Base-by-base conservation (phyloP, 2,329 filamentous ascomycete genomes). In the Penicillium sp. region DNA sequence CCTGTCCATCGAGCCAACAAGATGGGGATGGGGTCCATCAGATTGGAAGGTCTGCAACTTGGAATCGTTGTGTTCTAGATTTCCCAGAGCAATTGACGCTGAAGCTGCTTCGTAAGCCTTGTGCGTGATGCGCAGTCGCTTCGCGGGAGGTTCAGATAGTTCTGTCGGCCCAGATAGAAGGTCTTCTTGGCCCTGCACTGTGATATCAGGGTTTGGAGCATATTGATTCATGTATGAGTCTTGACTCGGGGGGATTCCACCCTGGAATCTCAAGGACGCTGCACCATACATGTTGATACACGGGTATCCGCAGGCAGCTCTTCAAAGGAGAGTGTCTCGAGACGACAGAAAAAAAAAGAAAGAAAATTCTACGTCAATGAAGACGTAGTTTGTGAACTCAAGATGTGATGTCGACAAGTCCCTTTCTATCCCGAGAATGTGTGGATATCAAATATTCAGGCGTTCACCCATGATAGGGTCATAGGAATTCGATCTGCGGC, bases 391-490 rank as follows among this genome's bases (percentile, higher is more conserved):
- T 35, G n/a, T 44, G 20, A 18, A 46, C 6, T 46, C 10, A 39
- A 13, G 48, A 39, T 16, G n/a, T 50, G 38, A 40, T 31, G 38
- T 55, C 37, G 37, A 31, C 22, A 24, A 24, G 24, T n/a, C 31
- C 52, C 52, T 35, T 40, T 29, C 47, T 56, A 46, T 32, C 35
- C 47, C 24, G 29, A 52, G 42, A 52, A 56, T 61, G 57, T 38
- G 48, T 38, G 20, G 47, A 60, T 63, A 63, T 66, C 61, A 67
- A 40, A 61, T 58, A 50, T 59, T 56, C 53, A 59, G 57, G 52
- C 59, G 48, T 60, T 50, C 57, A 59, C 59, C 57, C 66, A 68
- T 65, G 55, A 61, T 64, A 63, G 61, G 64, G 50, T 61, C 59
- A 63, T 56, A 31, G 56, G 50, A 54, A 59, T 29, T 52, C 45